Conservation (phyloP, 2,329 filamentous ascomycete genomes). For the Penicillium sp. region DNA sequence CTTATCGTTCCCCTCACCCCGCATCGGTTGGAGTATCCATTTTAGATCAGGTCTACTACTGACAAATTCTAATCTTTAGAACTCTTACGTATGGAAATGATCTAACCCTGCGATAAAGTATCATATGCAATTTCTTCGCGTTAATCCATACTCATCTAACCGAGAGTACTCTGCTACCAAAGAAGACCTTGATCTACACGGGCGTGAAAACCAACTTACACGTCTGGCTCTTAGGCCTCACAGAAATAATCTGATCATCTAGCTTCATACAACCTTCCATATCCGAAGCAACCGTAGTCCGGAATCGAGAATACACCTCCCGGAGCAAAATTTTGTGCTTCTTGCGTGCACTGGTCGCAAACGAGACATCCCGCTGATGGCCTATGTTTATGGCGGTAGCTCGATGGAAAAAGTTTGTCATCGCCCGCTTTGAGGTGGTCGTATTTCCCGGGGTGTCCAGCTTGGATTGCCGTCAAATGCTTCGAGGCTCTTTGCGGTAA, state of each 20-base stretch:
- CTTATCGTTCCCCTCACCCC: slow-evolving; percentile 24
- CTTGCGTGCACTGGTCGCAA: no score
- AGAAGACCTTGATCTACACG: neutral
- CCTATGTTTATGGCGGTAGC: no score
- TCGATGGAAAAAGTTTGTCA: no score
- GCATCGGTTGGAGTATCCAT: slow-evolving; percentile 12
- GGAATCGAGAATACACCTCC: slow-evolving; percentile 61
- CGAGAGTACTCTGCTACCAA: neutral
- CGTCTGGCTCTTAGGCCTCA: slow-evolving; percentile 59
- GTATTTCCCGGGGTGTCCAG: no score
- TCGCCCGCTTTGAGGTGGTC: no score
- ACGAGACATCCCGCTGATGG: no score
- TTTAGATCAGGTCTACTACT: neutral
- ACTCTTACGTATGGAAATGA: neutral
- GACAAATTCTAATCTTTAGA: neutral
- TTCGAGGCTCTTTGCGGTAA: no score
- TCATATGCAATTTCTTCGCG: neutral
- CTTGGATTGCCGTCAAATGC: no score
- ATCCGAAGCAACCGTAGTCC: slow-evolving; percentile 55
- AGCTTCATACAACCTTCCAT: slow-evolving; percentile 60
- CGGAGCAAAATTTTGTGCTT: slow-evolving; percentile 60
- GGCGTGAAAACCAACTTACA: slow-evolving; percentile 51
- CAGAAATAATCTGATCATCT: slow-evolving; percentile 67
- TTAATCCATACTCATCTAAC: neutral
- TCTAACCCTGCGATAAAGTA: no score